Evolutionary conservation across 169 alveolate species (phyloP).

Genomic region (Besnoitia besnoiti): DNA sequence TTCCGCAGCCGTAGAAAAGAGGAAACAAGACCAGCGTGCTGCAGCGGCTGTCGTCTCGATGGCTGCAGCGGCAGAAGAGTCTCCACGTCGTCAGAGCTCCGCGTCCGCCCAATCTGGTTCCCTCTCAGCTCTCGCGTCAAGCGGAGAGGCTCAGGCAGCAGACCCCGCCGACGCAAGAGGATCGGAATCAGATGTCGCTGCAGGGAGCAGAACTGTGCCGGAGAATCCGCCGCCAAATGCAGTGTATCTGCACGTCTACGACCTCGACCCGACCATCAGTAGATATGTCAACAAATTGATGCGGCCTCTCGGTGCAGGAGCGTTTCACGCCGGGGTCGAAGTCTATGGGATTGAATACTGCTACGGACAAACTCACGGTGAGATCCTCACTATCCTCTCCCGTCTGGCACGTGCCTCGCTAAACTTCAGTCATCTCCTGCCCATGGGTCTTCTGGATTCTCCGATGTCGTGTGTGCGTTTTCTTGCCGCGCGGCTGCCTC

Average conservation of each 20-base stretch:
- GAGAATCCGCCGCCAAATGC: not conserved
- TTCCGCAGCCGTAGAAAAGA: not conserved
- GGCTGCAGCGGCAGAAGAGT: not conserved
- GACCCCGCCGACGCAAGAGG: too few relatives aligned
- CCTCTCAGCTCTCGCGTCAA: not conserved
- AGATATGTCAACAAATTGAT: conserved; percentile 31
- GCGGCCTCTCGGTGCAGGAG: conserved; percentile 64
- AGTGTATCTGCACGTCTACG: conserved; percentile 51
- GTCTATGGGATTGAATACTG: conserved; percentile 61
- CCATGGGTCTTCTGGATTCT: not conserved
- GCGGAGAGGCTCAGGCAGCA: not conserved
- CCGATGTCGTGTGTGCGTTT: not conserved
- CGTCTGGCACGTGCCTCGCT: too few relatives aligned
- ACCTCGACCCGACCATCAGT: conserved; percentile 48
- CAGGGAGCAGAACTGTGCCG: not conserved
- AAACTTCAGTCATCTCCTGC: not conserved
- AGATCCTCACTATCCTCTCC: too few relatives aligned
- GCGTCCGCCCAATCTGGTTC: not conserved
- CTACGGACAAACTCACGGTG: conserved; percentile 46
- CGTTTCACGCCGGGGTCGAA: conserved; percentile 63
- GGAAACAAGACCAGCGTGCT: not conserved
- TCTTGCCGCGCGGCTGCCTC: not conserved
- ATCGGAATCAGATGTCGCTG: too few relatives aligned
- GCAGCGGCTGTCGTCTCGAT: not conserved
- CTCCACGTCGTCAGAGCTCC: not conserved